phyloP scores from a whole-genome alignment of 1,139 yeast genomes.

The Protomyces inundatus region DNA sequence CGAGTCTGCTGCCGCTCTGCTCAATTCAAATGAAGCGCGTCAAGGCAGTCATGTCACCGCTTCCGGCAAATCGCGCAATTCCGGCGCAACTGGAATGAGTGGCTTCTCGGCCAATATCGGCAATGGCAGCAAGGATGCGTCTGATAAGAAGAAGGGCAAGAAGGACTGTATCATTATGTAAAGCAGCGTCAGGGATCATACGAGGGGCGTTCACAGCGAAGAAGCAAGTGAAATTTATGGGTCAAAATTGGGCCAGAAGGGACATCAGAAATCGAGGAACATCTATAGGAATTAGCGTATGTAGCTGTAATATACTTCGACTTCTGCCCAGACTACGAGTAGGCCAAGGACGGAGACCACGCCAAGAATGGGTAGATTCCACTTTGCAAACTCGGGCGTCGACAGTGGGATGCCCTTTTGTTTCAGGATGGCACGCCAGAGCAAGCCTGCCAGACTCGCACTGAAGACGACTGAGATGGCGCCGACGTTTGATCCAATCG shows the following conservation, averaged over 20 bases:
- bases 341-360: constrained; percentile 11
- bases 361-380: constrained; percentile 12
- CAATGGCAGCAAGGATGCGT: neutral
- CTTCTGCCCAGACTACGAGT: constrained; percentile 21
- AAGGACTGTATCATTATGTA: neutral
- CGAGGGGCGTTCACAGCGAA: neutral
- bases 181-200: neutral
- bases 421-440: constrained; percentile 19
- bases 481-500: constrained; percentile 23
- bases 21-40: neutral
- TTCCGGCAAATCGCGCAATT: too few relatives aligned
- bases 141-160: neutral
- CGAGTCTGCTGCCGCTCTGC: too few relatives aligned
- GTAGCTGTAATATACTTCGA: constrained; percentile 25
- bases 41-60: neutral
- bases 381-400: constrained; percentile 11
- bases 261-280: neutral
- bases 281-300: neutral
- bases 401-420: constrained; percentile 19
- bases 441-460: constrained; percentile 26
- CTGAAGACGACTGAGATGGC: constrained; percentile 19
- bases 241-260: neutral
- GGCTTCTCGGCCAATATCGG: neutral
- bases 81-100: neutral
- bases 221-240: neutral